These are phyloP conservation scores for Cladorrhinum samala DNA, from an alignment of 495 filamentous ascomycete genomes.

Conservation along the genomic window DNA sequence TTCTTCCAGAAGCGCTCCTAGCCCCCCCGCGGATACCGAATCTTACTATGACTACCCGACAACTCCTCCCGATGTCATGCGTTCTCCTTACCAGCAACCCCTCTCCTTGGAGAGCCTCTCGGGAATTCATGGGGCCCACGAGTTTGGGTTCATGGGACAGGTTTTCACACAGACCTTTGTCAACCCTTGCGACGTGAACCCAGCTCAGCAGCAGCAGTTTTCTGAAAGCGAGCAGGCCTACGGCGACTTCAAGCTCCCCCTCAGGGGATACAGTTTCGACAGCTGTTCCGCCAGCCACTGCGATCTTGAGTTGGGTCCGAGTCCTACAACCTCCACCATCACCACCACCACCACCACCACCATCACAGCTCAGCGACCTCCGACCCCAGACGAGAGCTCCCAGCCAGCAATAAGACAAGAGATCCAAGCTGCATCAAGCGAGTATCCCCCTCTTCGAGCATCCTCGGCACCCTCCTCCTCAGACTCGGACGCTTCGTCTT, in stretches of 20 bases:
- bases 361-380: neutral
- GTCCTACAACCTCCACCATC: neutral
- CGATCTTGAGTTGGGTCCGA: no score
- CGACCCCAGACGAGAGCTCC: no score
- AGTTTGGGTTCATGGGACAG: constrained; percentile 24
- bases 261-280: constrained; percentile 12
- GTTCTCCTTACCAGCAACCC: constrained; percentile 22
- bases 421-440: no score
- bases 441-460: no score
- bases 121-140: constrained; percentile 3
- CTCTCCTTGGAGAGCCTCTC: constrained; percentile 15
- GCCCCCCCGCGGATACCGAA: constrained; percentile 34
- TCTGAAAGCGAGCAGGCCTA: constrained; percentile 23
- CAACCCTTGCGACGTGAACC: constrained; percentile 35
- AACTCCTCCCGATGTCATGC: constrained; percentile 27
- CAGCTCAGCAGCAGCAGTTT: constrained; percentile 26
- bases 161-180: constrained; percentile 25
- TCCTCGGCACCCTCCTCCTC: no score
- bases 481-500: no score
- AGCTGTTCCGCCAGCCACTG: neutral
- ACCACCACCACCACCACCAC: neutral
- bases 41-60: constrained; percentile 29
- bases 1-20: constrained; percentile 30
- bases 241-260: constrained; percentile 11
- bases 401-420: no score